Conservation (phyloP, 768 basidiomycete species). For the Russula griseocarnosa region DNA sequence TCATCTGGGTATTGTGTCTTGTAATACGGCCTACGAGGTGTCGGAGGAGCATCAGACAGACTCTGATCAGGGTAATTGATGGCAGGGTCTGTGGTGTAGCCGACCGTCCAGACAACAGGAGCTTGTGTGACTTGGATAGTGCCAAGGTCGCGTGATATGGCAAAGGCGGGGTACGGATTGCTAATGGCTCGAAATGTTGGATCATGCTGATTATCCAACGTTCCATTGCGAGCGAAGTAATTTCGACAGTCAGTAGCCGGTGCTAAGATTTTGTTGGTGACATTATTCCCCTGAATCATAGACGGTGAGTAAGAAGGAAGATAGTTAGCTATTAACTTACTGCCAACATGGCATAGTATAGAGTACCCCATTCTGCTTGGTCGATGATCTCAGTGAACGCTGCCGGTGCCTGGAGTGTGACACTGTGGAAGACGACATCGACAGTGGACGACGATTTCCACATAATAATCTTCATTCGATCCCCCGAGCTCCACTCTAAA, state of each 20-base stretch:
- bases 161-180: slow-evolving; percentile 29
- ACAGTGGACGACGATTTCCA: slow-evolving; percentile 13
- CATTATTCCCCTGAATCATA: slow-evolving; percentile 12
- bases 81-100: slow-evolving; percentile 32
- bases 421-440: slow-evolving; percentile 23
- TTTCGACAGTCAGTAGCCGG: slow-evolving; percentile 17
- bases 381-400: slow-evolving; percentile 21
- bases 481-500: slow-evolving; percentile 31
- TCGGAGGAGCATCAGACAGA: slow-evolving; percentile 39
- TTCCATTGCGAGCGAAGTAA: slow-evolving; percentile 27
- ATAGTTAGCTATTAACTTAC: slow-evolving; percentile 10
- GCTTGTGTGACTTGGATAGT: slow-evolving; percentile 24
- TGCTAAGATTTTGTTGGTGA: slow-evolving; percentile 27
- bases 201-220: slow-evolving; percentile 21
- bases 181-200: slow-evolving; percentile 22
- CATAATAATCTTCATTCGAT: slow-evolving; percentile 7
- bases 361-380: slow-evolving; percentile 28
- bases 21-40: slow-evolving; percentile 44
- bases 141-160: slow-evolving; percentile 33
- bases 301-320: not conserved
- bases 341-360: slow-evolving; percentile 25
- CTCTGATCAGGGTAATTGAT: slow-evolving; percentile 33
- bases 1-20: slow-evolving; percentile 35
- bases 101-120: slow-evolving; percentile 33
- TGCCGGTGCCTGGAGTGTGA: slow-evolving; percentile 4